Evolutionary conservation across 306 rosid genomes (phyloP), one percentile per base, ranked within the genome.

Genomic region (Neltuma alba): DNA sequence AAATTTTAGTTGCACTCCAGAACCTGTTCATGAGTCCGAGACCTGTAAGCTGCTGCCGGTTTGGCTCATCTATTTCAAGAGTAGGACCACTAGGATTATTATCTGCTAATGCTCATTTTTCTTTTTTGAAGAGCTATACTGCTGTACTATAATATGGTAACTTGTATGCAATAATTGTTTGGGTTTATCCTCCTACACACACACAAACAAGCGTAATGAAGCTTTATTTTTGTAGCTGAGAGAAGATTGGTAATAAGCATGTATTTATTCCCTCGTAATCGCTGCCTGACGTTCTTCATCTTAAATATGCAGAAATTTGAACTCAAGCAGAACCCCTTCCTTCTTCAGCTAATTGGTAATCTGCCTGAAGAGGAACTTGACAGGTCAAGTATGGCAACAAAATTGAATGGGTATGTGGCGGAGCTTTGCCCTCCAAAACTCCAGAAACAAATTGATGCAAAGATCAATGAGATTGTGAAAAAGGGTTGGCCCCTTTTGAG

Each of bases 401-500:
- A 84, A 74, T 82, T 95, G 81, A 95, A 95, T 83, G 93, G 99
- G 77, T 95, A 91, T 79, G 93, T 92, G 0, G 96, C 98, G 67
- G 93, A 89, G 38, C 91, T 93, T 72, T 95, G 99, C 82, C 94
- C 99, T 76, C 85, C 86, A 45, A 81, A 70, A 57, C 85, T 91
- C 69, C 98, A 89, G 84, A 91, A 74, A 81, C 91, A 83, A 48
- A 84, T 93, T 67, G 98, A 93, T 86, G 86, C 88, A 73, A 93
- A 90, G 87, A 88, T 93, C 82, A 89, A 91, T 55, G 96, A 92
- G 42, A 91, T 95, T 70, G 60, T 89, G 1, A 92, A 81, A 74
- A 92, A 83, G 75, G 99, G 97, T 47, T 95, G 99, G 99, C 98
- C 99, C n/a, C 88, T 92, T 80, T 85, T 95, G 83, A 91, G 92